These are phyloP conservation scores for Naganishia antarctica DNA, from an alignment of 768 basidiomycete species.

Conservation along the genomic window DNA sequence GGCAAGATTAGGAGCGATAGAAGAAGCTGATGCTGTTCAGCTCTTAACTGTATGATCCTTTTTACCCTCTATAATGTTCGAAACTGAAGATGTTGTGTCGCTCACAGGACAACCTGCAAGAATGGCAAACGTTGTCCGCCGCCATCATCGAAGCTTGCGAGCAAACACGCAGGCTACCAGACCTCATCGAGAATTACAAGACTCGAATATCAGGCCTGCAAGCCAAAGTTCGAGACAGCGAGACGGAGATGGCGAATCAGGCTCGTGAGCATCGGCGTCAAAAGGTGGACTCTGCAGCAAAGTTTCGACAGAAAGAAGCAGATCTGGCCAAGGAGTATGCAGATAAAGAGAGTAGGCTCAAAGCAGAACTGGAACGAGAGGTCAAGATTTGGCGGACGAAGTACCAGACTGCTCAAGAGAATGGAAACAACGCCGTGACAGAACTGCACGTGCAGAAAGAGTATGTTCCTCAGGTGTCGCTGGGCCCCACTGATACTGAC, in stretches of 20 bases:
- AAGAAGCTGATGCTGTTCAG: background rate
- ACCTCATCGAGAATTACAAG: background rate
- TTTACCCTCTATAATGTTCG: too few species aligned
- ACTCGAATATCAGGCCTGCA: background rate
- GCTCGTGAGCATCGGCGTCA: conserved; percentile 2
- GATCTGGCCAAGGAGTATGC: background rate
- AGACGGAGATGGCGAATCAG: too few species aligned
- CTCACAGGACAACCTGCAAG: conserved; percentile 10
- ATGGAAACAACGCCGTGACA: background rate
- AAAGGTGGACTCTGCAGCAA: background rate
- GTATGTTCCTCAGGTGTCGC: background rate
- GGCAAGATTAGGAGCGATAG: background rate
- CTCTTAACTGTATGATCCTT: background rate
- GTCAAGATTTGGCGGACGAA: conserved; percentile 1
- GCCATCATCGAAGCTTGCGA: conserved; percentile 19
- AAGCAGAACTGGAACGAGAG: background rate
- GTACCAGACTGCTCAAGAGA: conserved; percentile 8
- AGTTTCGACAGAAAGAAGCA: background rate
- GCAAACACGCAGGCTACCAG: conserved; percentile 5
- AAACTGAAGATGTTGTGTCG: too few species aligned
- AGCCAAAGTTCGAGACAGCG: background rate
- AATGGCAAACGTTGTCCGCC: conserved; percentile 6
- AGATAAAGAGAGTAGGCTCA: background rate
- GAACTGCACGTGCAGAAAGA: background rate
- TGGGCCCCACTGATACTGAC: too few species aligned